Evolutionary conservation across 495 filamentous ascomycete genomes (phyloP).

Genomic region (Ascobolus immersus): DNA sequence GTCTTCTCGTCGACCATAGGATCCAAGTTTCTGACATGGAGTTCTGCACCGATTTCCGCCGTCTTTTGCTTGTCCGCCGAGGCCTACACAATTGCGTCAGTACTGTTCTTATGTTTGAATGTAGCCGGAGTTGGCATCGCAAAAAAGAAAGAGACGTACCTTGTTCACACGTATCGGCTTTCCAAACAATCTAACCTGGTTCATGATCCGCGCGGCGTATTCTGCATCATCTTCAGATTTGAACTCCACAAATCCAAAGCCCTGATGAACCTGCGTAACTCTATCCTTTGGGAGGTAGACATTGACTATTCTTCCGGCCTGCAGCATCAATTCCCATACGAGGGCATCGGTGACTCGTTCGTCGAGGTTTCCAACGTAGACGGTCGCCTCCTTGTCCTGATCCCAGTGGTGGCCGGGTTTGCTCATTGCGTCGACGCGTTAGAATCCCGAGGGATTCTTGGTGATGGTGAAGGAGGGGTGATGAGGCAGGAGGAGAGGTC

Average conservation of each 20-base stretch:
- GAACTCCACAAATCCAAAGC: constrained; percentile 97
- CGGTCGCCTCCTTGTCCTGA: constrained; percentile 94
- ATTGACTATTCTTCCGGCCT: constrained; percentile 82
- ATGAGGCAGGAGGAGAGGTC: no score
- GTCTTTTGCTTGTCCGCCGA: constrained; percentile 91
- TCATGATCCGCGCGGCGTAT: constrained; percentile 91
- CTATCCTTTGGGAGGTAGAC: constrained; percentile 95
- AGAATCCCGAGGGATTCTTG: no score
- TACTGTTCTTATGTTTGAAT: background rate
- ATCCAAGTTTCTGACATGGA: constrained; percentile 92
- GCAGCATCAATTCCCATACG: constrained; percentile 93
- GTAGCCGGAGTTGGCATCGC: background rate
- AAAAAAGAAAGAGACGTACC: constrained; percentile 15
- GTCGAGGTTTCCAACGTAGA: constrained; percentile 95
- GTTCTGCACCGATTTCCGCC: constrained; percentile 83
- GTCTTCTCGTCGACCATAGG: constrained; percentile 86
- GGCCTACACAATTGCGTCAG: constrained; percentile 19
- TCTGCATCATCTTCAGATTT: constrained; percentile 89
- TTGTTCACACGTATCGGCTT: constrained; percentile 97
- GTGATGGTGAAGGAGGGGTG: no score
- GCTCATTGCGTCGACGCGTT: no score
- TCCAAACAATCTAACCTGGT: constrained; percentile 73
- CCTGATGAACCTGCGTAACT: constrained; percentile 86
- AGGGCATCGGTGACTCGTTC: constrained; percentile 77
- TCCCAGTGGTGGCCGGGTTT: constrained; percentile 43